Base-by-base conservation (phyloP, 306 rosid genomes). In the Vigna hirtella region DNA sequence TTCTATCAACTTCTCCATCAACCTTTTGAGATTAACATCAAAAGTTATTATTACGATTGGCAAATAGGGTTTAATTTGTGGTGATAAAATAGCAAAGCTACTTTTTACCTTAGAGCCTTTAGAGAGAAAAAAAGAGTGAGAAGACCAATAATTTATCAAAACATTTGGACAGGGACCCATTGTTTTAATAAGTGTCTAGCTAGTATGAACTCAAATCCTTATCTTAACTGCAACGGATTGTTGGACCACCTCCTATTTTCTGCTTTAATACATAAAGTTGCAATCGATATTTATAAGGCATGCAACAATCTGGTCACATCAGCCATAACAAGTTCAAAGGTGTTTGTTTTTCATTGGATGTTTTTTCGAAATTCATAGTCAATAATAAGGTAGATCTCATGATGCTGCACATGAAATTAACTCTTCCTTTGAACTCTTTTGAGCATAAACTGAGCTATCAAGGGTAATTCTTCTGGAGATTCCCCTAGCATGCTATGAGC, bases 291-390 rank as follows among this genome's bases (percentile, higher is more conserved):
- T 74, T 34, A 66, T 16, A 42, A 66, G 34, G 50, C 52, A 10
- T 51, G 83, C 42, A 70, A 56, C 82, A 24, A 13, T 74, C 11
- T 13, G 32, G 82, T 78, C 84, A 82, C 78, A 67, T 78, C 86
- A 75, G 45, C 6, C 49, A 16, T 24, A 48, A 66, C 32, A 72
- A 9, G 22, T 43, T 67, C 24, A 24, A 58, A 75, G 61, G 79
- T 82, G 84, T 59, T 45, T 2, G 43, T 14, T 42, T 70, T 43
- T 76, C 28, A 73, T 71, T 30, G 84, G 84, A 0, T 75, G 66
- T n/a, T 72, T 63, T 66, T 74, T 17, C 53, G 75, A 75, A 57
- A 55, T 42, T 56, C 62, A 18, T 55, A 32, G 70, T 81, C 66
- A 77, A 74, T 73, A 10, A 64, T 64, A 61, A 4, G 71, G n/a